These are phyloP conservation scores for Talaromyces sp. DNA, from an alignment of 2,329 filamentous ascomycete species.

Conservation along the genomic window DNA sequence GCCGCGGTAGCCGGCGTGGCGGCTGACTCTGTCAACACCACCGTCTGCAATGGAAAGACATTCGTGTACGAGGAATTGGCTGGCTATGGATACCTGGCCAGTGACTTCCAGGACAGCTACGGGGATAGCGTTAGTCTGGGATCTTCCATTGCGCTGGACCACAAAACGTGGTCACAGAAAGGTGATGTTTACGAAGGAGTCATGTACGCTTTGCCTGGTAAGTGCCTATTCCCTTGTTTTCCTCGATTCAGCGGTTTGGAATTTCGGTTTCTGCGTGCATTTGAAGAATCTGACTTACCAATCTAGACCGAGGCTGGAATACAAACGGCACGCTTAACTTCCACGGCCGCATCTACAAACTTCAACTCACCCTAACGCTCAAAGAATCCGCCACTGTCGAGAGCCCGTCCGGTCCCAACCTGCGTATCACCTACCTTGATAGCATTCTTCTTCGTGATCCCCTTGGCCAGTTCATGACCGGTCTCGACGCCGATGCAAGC, in stretches of 20 bases:
- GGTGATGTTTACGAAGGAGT: slow-evolving; percentile 54
- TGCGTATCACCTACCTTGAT: slow-evolving; percentile 58
- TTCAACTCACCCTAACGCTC: slow-evolving; percentile 55
- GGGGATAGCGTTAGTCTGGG: slow-evolving; percentile 66
- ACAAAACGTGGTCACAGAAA: slow-evolving; percentile 53
- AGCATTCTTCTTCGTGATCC: slow-evolving; percentile 62
- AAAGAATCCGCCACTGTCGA: slow-evolving; percentile 46
- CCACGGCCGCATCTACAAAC: slow-evolving; percentile 64
- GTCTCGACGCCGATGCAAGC: slow-evolving; percentile 55
- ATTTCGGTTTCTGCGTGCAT: not conserved
- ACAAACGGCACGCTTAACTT: slow-evolving; percentile 66
- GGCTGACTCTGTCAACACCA: slow-evolving; percentile 34
- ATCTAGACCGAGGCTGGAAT: slow-evolving; percentile 44
- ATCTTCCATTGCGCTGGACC: slow-evolving; percentile 59
- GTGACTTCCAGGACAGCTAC: slow-evolving; percentile 58
- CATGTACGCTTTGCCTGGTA: slow-evolving; percentile 59
- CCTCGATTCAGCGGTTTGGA: not conserved
- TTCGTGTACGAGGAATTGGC: slow-evolving; percentile 64
- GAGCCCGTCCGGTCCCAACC: slow-evolving; percentile 54
- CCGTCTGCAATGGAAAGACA: slow-evolving; percentile 54
- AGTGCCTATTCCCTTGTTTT: slow-evolving; percentile 9
- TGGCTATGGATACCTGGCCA: slow-evolving; percentile 59
- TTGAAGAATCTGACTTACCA: not conserved
- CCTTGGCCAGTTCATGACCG: slow-evolving; percentile 56
- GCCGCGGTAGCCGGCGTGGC: slow-evolving; percentile 1